Percentiles rank a stretch among this genome's conserved stretches.
Conservation (phyloP, 2,329 filamentous ascomycete species). For the Ophiostoma novo-ulmi region DNA sequence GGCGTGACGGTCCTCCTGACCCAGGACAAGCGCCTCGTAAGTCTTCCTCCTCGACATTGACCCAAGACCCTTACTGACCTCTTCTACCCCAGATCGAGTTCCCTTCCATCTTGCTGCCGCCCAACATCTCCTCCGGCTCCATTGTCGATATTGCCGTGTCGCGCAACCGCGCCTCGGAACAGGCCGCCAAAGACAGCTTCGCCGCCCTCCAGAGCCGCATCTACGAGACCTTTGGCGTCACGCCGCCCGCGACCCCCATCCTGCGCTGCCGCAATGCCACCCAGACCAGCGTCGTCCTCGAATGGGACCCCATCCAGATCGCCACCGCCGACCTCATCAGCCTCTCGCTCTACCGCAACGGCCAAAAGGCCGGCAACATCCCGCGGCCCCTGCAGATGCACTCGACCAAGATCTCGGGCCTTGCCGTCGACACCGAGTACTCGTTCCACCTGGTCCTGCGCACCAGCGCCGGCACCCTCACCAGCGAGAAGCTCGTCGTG, state of each 20-base stretch:
- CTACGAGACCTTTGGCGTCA: conserved; percentile 75
- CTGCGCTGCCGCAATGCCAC: conserved; percentile 95
- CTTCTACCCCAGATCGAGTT: conserved; percentile 77
- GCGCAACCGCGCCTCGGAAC: conserved; percentile 77
- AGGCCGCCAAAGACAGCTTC: conserved; percentile 69
- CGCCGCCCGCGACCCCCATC: conserved; percentile 68
- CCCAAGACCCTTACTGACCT: not conserved
- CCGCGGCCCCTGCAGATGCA: conserved; percentile 80
- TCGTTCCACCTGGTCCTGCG: conserved; percentile 87
- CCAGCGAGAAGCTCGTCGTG: conserved; percentile 76
- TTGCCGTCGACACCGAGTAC: conserved; percentile 96
- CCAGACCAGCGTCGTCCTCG: conserved; percentile 95
- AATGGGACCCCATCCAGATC: conserved; percentile 93
- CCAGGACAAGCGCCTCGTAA: conserved; percentile 90
- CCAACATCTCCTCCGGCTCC: conserved; percentile 89
- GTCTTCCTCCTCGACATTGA: conserved; percentile 32
- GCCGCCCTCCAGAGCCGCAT: conserved; percentile 83
- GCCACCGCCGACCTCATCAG: conserved; percentile 88
- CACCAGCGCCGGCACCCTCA: conserved; percentile 82
- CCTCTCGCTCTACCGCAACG: conserved; percentile 88
- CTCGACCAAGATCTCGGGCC: conserved; percentile 92
- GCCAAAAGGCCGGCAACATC: conserved; percentile 92
- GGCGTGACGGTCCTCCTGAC: conserved; percentile 96
- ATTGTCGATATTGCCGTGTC: conserved; percentile 97
- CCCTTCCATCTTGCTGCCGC: conserved; percentile 90